These are phyloP conservation scores for Elsinoe fawcettii DNA, from an alignment of 2,329 filamentous ascomycete species.

Conservation along the genomic window DNA sequence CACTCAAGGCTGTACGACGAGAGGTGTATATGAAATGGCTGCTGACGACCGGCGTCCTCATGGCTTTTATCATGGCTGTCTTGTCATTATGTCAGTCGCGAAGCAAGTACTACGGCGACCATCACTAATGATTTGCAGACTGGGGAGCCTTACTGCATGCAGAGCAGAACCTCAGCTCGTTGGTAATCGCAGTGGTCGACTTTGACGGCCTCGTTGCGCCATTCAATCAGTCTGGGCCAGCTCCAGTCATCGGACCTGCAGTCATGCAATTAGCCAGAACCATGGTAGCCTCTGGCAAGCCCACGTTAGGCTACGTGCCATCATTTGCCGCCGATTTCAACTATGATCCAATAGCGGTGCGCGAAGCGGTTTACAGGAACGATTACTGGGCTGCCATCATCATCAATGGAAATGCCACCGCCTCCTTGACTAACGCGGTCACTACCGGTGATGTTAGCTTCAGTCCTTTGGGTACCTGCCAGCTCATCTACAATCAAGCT, in stretches of 20 bases:
- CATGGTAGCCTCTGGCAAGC: conserved; percentile 33
- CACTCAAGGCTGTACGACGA: conserved; percentile 33
- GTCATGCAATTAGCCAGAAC: conserved; percentile 41
- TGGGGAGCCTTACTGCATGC: conserved; percentile 52
- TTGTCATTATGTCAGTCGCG: conserved; percentile 43
- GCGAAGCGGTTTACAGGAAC: conserved; percentile 52
- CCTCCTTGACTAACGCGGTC: conserved; percentile 49
- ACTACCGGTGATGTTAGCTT: conserved; percentile 50
- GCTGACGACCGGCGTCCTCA: conserved; percentile 43
- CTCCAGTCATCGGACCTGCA: conserved; percentile 50
- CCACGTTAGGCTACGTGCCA: conserved; percentile 45
- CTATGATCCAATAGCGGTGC: conserved; percentile 49
- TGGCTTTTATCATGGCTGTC: conserved; percentile 48
- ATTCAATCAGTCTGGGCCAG: conserved; percentile 37
- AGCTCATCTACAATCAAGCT: conserved; percentile 49
- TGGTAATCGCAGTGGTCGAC: conserved; percentile 54
- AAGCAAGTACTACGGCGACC: not conserved
- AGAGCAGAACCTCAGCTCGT: conserved; percentile 40
- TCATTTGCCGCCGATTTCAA: conserved; percentile 45
- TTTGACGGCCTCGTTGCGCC: conserved; percentile 52
- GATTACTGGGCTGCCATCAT: conserved; percentile 55
- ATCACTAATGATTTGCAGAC: conserved; percentile 25
- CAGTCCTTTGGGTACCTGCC: conserved; percentile 51
- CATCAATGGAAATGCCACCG: conserved; percentile 55
- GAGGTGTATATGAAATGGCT: conserved; percentile 36